phyloP scores from a whole-genome alignment of 2,329 filamentous ascomycete species.

The Trichoderma polysporum region DNA sequence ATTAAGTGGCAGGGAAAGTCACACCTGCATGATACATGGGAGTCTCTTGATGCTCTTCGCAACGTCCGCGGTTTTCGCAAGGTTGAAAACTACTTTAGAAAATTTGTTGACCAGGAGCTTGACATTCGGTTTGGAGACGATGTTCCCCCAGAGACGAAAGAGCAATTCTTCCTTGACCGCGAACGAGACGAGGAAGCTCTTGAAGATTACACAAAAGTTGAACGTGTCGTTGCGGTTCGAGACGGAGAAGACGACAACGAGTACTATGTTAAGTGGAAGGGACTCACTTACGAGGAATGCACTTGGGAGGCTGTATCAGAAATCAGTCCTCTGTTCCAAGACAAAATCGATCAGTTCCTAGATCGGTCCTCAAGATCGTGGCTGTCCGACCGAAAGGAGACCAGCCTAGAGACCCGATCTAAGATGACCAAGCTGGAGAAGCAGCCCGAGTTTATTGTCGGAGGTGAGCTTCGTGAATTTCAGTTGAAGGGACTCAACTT shows the following conservation, averaged over 20 bases:
- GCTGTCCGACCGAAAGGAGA: slow-evolving; percentile 74
- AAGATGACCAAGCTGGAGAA: slow-evolving; percentile 71
- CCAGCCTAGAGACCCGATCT: slow-evolving; percentile 71
- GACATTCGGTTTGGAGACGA: slow-evolving; percentile 74
- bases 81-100: slow-evolving; percentile 92
- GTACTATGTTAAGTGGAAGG: slow-evolving; percentile 97
- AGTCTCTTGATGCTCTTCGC: slow-evolving; percentile 71
- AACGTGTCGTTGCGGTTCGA: slow-evolving; percentile 83
- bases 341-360: slow-evolving; percentile 87
- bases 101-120: slow-evolving; percentile 76
- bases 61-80: slow-evolving; percentile 83
- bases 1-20: slow-evolving; percentile 98
- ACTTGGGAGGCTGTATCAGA: slow-evolving; percentile 85
- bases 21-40: slow-evolving; percentile 95
- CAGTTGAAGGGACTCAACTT: slow-evolving; percentile 95
- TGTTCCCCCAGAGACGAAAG: slow-evolving; percentile 78
- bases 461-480: slow-evolving; percentile 85
- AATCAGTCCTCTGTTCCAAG: slow-evolving; percentile 76
- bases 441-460: slow-evolving; percentile 82
- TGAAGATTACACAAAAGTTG: slow-evolving; percentile 87
- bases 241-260: slow-evolving; percentile 78
- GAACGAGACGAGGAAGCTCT: slow-evolving; percentile 87
- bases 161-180: slow-evolving; percentile 93
- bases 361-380: slow-evolving; percentile 80
- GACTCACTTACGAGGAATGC: slow-evolving; percentile 86